Evolutionary conservation across 495 filamentous ascomycete species (phyloP), one percentile per base, ranked within the genome.

Genomic region (Penicillium soppii): DNA sequence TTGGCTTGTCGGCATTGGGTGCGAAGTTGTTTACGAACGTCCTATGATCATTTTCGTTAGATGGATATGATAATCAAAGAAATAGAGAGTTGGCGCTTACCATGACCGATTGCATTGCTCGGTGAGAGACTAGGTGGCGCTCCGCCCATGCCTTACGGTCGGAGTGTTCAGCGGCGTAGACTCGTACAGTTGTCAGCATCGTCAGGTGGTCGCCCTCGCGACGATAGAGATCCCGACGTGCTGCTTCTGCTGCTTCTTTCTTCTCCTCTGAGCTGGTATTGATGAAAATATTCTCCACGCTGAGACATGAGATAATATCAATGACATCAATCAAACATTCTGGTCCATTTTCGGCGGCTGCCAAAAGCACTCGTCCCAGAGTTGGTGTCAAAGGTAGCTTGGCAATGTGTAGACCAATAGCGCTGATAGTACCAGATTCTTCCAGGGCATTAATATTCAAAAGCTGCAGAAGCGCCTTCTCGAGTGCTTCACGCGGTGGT

Each of bases 191-290:
- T 0, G 83, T 82, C 1, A 99, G 73, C 59, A 92, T 82, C 1
- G 92, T 96, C 43, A 97, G 68, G 51, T 97, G 86, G 61, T 99
- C 95, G 17, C 95, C 95, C 67, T 96, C 88, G 37, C 91, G 74
- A 3, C 89, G 79, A 47, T 81, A 83, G 1, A 98, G 78, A 58
- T 91, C 87, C 19, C 80, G 82, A 15, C 91, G 80, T 7, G 83
- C 81, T 8, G 75, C 72, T 50, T 92, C 88, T 1, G 88, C 87
- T 40, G 86, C 77, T 54, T 96, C 91, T 37, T 82, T 83, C 40
- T 82, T 85, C 54, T 96, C 92, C 49, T 97, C 94, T 0, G 88
- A 86, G 5, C 80, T 81, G 0, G 88, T 75, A 43, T 90, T 89
- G 9, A 92, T 67, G 65, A 96, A 96, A 41, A 97, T 84, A 52